phyloP scores from a whole-genome alignment of 331 rosid genomes.

The Ulmus americana region DNA sequence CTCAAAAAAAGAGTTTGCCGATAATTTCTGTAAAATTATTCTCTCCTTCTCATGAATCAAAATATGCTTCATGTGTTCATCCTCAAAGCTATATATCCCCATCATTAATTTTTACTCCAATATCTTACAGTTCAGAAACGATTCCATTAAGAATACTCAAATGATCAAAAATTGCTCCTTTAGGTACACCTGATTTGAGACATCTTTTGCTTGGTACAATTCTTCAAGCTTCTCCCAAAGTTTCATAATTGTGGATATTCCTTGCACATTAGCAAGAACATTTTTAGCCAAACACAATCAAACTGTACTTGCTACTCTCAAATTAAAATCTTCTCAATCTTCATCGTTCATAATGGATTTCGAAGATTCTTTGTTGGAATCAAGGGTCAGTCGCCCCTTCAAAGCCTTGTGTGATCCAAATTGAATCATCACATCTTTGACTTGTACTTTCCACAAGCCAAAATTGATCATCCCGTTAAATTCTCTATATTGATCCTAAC shows the following conservation, averaged over 20 bases:
- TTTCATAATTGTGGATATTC: not conserved
- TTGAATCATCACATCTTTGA: conserved; percentile 5
- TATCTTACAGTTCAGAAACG: no score
- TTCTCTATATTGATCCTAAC: not conserved
- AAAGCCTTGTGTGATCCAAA: not conserved
- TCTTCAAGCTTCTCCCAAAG: no score
- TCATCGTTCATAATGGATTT: not conserved
- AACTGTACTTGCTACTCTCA: not conserved
- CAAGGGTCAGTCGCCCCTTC: not conserved
- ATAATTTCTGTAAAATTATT: no score
- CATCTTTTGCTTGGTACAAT: no score
- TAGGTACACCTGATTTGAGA: no score
- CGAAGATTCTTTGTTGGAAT: not conserved
- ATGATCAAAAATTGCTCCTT: no score
- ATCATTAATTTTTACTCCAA: no score
- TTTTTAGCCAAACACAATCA: not conserved
- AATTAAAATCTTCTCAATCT: not conserved
- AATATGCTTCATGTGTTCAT: no score
- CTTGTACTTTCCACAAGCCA: conserved; percentile 2
- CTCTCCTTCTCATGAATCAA: no score
- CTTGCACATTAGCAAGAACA: not conserved
- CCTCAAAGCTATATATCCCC: no score
- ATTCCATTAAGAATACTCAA: no score
- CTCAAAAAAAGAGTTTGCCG: no score
- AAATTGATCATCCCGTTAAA: conserved; percentile 1